Base-by-base conservation (phyloP, 1,139 yeast genomes). In the Yamadazyma buinensis region DNA sequence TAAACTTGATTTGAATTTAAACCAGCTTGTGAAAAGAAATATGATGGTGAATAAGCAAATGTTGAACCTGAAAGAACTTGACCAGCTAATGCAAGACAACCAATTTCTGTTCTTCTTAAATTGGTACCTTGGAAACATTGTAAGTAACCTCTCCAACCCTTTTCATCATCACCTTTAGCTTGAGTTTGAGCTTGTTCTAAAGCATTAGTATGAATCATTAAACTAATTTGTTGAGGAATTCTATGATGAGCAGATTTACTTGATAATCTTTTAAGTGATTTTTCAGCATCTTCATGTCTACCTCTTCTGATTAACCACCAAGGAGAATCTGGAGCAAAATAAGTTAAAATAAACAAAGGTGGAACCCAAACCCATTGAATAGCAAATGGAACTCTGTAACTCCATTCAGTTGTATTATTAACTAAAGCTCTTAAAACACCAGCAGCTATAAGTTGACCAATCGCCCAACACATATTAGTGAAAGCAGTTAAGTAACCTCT, bases 401-500 rank as follows among this genome's bases (percentile, higher is more conserved):
- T 36, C 57, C 57, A 53, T 33, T 52, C 40, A 7, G 54, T 47
- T 12, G 43, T 33, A 34, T 49, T 51, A 30, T 30, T 37, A 9
- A 50, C 51, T 26, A 53, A 39, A 7, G 48, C 58, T 41, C 52
- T 41, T 28, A 55, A 46, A 6, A 54, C 57, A 53, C 57, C 59
- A 26, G 57, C 57, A 28, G 59, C 52, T 27, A 57, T 42, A 37
- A 57, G 55, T 37, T 57, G 62, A 28, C 62, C 62, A 32, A 51
- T 52, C 31, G 57, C 61, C 61, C 61, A 57, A 40, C 59, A 55
- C 47, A 56, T 44, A 40, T 56, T 57, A 23, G 55, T 56, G 35
- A 51, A 54, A 22, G 62, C 54, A 26, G 59, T 47, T 32, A 14
- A 15, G 30, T 52, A 50, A 21, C 58, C 58, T 37, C 60, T 41